Conservation (phyloP, 2,329 filamentous ascomycete genomes). For the Aspergillus awamori region DNA sequence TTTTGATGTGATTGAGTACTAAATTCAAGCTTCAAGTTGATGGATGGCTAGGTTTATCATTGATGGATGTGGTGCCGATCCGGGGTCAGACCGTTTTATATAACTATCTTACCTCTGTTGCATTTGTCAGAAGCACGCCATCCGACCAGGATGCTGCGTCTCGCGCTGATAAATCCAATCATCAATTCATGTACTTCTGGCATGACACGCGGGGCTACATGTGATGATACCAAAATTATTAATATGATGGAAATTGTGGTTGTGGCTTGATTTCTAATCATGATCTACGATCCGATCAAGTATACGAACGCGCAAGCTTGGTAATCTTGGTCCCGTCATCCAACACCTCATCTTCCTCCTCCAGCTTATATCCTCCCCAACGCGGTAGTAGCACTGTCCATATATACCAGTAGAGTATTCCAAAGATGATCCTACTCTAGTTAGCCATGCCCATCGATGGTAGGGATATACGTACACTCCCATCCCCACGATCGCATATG, state of each 20-base stretch:
- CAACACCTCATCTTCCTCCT: constrained; percentile 63
- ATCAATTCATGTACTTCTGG: too few relatives aligned
- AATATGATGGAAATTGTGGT: background rate
- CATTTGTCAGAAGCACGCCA: constrained; percentile 43
- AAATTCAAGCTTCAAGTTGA: background rate
- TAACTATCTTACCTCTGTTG: background rate
- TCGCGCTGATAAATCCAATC: constrained; percentile 36
- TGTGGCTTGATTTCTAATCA: background rate
- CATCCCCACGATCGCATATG: constrained; percentile 57
- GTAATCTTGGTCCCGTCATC: constrained; percentile 70
- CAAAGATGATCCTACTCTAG: constrained; percentile 56
- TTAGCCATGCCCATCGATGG: constrained; percentile 29
- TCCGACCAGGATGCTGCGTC: constrained; percentile 22
- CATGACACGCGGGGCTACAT: background rate
- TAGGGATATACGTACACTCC: constrained; percentile 41
- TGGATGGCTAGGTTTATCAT: background rate
- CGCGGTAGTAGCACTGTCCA: constrained; percentile 65
- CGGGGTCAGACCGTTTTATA: background rate
- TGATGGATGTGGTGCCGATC: background rate
- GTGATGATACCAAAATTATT: background rate
- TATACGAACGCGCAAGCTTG: constrained; percentile 49
- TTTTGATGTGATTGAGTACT: background rate
- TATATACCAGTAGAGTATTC: constrained; percentile 68
- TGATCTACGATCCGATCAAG: background rate
- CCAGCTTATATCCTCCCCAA: constrained; percentile 62